phyloP scores from a whole-genome alignment of 306 rosid genomes.

The Prunus kanzakura region DNA sequence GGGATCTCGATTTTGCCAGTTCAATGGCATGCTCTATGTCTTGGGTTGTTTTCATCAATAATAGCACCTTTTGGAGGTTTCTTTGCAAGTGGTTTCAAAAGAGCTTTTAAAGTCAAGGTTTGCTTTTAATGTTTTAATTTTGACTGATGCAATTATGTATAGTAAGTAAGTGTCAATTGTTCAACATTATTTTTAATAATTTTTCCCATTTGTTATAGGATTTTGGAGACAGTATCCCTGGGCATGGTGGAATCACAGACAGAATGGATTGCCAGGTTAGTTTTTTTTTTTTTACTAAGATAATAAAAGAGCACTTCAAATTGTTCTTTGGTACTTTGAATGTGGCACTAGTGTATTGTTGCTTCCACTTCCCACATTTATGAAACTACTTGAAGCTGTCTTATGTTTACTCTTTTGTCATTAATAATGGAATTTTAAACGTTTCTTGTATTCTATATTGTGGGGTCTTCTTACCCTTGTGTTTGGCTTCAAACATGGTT shows the following conservation, averaged over 20 bases:
- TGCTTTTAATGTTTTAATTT: constrained; percentile 12
- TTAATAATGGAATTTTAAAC: background rate
- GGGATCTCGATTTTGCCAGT: constrained; percentile 74
- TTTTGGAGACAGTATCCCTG: constrained; percentile 98
- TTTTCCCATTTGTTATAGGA: constrained; percentile 52
- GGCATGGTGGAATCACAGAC: constrained; percentile 98
- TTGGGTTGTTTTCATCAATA: constrained; percentile 92
- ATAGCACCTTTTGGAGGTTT: constrained; percentile 99
- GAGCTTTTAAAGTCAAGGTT: constrained; percentile 98
- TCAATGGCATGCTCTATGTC: constrained; percentile 87
- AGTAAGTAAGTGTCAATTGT: background rate
- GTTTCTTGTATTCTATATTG: background rate
- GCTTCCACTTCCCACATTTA: background rate
- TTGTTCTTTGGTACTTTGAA: background rate
- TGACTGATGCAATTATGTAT: background rate
- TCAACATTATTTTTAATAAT: constrained; percentile 7
- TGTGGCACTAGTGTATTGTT: background rate
- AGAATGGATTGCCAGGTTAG: constrained; percentile 99
- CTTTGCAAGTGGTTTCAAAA: constrained; percentile 98
- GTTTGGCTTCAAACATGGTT: background rate
- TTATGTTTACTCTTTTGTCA: background rate
- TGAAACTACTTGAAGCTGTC: background rate
- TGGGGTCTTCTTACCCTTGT: background rate
- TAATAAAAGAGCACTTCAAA: background rate
- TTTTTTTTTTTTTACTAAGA: background rate